phyloP scores from a whole-genome alignment of 257 asterid species.

The Capsicum baccatum region DNA sequence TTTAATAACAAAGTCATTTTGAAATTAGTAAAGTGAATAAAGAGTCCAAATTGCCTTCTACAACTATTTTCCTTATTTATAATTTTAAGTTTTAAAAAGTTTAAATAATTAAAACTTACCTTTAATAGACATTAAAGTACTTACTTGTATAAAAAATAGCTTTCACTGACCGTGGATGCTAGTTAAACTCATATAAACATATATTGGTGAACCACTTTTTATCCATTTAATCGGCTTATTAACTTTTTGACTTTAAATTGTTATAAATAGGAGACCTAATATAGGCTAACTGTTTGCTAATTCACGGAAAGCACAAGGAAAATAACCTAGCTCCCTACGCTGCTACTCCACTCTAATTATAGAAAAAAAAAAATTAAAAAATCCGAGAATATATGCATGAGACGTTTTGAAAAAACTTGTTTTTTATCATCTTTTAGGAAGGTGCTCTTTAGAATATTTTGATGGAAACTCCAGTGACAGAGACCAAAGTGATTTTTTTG shows the following conservation, averaged over 20 bases:
- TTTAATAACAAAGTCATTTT: no score
- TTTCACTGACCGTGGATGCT: no score
- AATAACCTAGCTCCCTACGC: not conserved
- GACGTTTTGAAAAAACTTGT: not conserved
- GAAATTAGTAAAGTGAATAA: no score
- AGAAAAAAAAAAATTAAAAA: not conserved
- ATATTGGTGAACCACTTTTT: not conserved
- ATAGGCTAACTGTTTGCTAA: not conserved
- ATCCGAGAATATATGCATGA: not conserved
- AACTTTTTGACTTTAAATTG: not conserved
- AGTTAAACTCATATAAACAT: no score
- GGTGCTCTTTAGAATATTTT: not conserved
- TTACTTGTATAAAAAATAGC: no score
- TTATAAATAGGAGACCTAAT: not conserved
- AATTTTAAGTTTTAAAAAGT: no score
- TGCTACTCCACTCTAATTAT: not conserved
- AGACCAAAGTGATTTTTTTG: not conserved
- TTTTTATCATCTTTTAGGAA: not conserved
- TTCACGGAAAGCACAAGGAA: not conserved
- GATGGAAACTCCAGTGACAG: not conserved
- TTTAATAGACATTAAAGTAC: no score
- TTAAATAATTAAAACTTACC: no score
- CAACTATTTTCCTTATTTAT: no score
- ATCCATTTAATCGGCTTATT: not conserved
- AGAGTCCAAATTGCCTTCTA: no score